Evolutionary conservation across 805 yeast genomes (phyloP).

Genomic region (Zygotorulaspora chibaensis): DNA sequence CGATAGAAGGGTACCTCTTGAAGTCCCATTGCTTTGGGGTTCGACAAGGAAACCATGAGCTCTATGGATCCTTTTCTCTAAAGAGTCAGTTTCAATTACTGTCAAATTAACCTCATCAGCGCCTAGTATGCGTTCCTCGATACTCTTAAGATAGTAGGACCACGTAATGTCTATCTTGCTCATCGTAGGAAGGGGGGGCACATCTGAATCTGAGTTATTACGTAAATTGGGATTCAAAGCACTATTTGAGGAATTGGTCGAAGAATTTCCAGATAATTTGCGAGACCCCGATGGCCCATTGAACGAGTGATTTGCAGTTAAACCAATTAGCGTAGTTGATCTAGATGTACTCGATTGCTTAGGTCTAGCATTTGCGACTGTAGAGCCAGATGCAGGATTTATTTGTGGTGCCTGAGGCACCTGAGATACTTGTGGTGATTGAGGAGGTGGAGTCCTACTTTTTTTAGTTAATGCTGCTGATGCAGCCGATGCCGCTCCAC

Average conservation of each 20-base stretch:
- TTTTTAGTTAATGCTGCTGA: conserved; percentile 22
- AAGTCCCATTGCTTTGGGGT: conserved; percentile 27
- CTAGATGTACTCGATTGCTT: conserved; percentile 12
- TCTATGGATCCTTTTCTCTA: conserved; percentile 46
- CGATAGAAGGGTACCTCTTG: conserved; percentile 38
- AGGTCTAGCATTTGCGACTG: conserved; percentile 7
- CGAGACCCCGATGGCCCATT: conserved; percentile 2
- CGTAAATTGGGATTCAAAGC: conserved; percentile 2
- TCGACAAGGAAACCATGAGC: conserved; percentile 55
- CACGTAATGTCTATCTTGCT: conserved; percentile 56
- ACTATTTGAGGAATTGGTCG: conserved; percentile 3
- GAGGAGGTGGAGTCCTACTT: conserved; percentile 5
- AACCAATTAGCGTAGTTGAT: conserved; percentile 4
- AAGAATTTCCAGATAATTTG: conserved; percentile 2
- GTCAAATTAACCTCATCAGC: conserved; percentile 51
- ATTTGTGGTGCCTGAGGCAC: too few species aligned
- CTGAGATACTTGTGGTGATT: conserved; percentile 7
- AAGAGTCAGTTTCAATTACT: conserved; percentile 41
- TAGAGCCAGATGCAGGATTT: not conserved
- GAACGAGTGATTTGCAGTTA: conserved; percentile 4
- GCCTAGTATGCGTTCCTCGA: conserved; percentile 57
- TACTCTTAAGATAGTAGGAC: conserved; percentile 48
- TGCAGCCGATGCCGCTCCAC: conserved; percentile 26
- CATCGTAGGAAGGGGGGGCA: conserved; percentile 40
- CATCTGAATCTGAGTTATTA: not conserved